Conservation (phyloP, 1,284 basidiomycete species). For the Sanghuangporus baumii region DNA sequence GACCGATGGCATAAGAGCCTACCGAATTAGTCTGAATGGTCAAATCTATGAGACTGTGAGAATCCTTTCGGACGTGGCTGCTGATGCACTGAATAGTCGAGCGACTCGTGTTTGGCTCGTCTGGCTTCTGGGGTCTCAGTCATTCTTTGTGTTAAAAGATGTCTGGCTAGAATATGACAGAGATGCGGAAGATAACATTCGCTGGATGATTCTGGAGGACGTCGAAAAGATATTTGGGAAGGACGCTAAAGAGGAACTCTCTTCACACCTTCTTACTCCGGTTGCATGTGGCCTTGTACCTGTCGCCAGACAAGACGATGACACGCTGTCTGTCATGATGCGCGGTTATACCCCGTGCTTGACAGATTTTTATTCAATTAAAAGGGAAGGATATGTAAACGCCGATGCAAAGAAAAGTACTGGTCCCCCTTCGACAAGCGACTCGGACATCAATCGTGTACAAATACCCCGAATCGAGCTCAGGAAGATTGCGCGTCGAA, state of each 20-base stretch:
- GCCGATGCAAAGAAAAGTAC: neutral
- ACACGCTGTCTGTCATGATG: slow-evolving; percentile 8
- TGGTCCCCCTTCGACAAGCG: neutral
- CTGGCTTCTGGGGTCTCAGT: neutral
- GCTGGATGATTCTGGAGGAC: neutral
- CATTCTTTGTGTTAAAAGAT: neutral
- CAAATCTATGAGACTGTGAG: neutral
- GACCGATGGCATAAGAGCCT: neutral
- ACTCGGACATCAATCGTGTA: neutral
- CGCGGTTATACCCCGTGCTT: neutral
- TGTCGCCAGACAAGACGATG: neutral
- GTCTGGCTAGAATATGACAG: slow-evolving; percentile 1
- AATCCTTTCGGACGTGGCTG: slow-evolving; percentile 1
- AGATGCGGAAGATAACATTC: neutral
- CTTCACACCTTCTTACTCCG: neutral
- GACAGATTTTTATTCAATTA: neutral
- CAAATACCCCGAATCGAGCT: neutral
- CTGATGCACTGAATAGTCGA: neutral
- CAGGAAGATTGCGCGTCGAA: neutral
- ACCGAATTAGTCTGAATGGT: neutral
- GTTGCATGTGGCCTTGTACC: neutral
- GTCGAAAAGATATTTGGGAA: neutral
- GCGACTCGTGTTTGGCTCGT: slow-evolving; percentile 2
- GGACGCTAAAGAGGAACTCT: neutral
- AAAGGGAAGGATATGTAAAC: neutral